Evolutionary conservation across 768 basidiomycete species (phyloP).

Genomic region (Tricholoma flavovirens): DNA sequence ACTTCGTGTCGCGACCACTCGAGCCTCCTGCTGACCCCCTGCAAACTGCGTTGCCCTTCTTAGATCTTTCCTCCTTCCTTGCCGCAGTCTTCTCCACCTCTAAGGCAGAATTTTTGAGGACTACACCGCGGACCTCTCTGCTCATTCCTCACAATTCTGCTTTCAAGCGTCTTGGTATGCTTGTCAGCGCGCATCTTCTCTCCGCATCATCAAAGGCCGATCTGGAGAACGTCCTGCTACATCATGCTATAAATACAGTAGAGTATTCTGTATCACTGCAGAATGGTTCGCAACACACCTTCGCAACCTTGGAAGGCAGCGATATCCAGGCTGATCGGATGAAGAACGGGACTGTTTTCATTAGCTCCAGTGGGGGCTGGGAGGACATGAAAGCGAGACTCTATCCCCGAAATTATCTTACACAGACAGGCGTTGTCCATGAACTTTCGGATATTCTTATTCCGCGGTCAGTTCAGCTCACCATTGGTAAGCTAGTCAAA

Average conservation of each 20-base stretch:
- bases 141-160: constrained; percentile 89
- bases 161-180: constrained; percentile 75
- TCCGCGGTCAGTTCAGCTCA: constrained; percentile 82
- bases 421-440: constrained; percentile 87
- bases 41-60: constrained; percentile 69
- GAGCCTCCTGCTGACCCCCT: constrained; percentile 78
- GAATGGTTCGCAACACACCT: constrained; percentile 65
- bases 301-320: constrained; percentile 80
- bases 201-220: constrained; percentile 73
- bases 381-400: constrained; percentile 58
- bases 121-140: constrained; percentile 66
- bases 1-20: constrained; percentile 82
- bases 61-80: constrained; percentile 88
- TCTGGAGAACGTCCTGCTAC: constrained; percentile 77
- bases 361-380: constrained; percentile 77
- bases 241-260: constrained; percentile 75
- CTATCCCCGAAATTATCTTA: constrained; percentile 63
- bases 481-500: constrained; percentile 82
- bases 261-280: constrained; percentile 61
- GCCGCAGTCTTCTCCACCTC: constrained; percentile 85
- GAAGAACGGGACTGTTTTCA: constrained; percentile 44
- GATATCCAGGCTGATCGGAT: constrained; percentile 65
- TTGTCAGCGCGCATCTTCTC: constrained; percentile 85
- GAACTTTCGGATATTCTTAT: constrained; percentile 81
- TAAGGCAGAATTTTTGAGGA: constrained; percentile 64